Percentiles rank a stretch among this genome's conserved stretches.
Evolutionary conservation across 805 yeast species (phyloP).

Genomic region (Clavispora asparagi): DNA sequence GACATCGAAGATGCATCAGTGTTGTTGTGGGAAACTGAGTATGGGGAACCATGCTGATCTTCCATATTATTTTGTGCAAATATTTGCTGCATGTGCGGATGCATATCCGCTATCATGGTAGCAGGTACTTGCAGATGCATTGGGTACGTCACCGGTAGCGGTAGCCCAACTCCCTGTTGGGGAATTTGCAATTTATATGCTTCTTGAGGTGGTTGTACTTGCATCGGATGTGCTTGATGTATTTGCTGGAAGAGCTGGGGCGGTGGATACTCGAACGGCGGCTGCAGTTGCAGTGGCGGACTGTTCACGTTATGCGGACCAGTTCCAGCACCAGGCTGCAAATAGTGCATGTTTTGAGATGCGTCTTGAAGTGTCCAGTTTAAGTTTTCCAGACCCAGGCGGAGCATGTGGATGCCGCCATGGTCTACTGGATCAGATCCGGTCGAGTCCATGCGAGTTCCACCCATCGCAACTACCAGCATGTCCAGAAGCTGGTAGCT

Average conservation of each 20-base stretch:
- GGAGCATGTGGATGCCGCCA: not conserved
- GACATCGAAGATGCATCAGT: not conserved
- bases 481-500: constrained; percentile 39
- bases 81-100: not conserved
- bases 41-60: not conserved
- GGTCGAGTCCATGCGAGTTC: not conserved
- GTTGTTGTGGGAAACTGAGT: not conserved
- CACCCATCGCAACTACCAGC: constrained; percentile 15
- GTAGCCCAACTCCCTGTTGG: not conserved
- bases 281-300: not conserved
- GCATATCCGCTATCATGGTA: not conserved
- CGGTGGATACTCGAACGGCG: not conserved
- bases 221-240: not conserved
- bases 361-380: not conserved
- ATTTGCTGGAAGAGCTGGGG: not conserved
- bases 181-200: not conserved
- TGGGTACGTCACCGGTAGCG: not conserved
- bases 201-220: not conserved
- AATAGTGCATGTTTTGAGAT: not conserved
- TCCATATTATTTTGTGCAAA: not conserved
- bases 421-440: not conserved
- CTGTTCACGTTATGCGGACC: not conserved
- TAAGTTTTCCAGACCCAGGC: not conserved
- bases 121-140: not conserved
- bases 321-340: not conserved